Base-by-base conservation (phyloP, 1,284 basidiomycete genomes). In the Fomitopsis schrenkii region DNA sequence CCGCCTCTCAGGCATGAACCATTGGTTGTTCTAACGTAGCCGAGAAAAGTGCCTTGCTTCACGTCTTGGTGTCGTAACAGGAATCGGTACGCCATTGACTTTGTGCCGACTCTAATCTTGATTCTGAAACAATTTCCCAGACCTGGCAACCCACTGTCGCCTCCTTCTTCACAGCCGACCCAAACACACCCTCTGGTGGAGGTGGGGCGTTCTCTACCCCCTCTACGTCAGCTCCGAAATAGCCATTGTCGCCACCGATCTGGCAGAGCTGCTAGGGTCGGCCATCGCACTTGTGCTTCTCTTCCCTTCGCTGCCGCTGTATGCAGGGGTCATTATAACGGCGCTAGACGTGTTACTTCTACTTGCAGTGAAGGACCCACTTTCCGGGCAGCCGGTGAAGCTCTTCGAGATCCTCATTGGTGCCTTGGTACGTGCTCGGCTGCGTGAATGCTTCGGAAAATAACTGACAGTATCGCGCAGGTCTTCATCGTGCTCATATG, bases 311-410 rank as follows among this genome's bases (percentile, higher is more conserved):
- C 77, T 97, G 9, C 85, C 93, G 33, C 78, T 95, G 5, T 95
- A 87, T 82, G 90, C 85, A 1, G 90, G 89, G 40, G 91, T 97
- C 1, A 79, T 97, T 50, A 80, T 97, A 63, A 97, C 95, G 2
- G 88, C 88, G 0, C 80, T 83, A 38, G 95, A 98, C 71, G 94
- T 97, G 15, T 77, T 98, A 58, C 70, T 97, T 60, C 80, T 95
- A 48, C 81, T 91, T 53, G 81, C 81, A 1, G 74, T 91, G 63
- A 79, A 82, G 8, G 86, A 90, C 68, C 85, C 86, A 14, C 72
- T 87, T 38, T 77, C 81, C 28, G 80, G 75, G 40, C 77, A 77
- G 41, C 87, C 87, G 30, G 84, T 86, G 44, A 79, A 85, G 66
- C 70, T 85, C 61, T 94, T 98, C 68, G 95, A 98, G 74, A 74